Percentiles rank a stretch among this genome's conserved stretches.
Evolutionary conservation across 306 rosid species (phyloP).

Genomic region (Cucumis hystrix): DNA sequence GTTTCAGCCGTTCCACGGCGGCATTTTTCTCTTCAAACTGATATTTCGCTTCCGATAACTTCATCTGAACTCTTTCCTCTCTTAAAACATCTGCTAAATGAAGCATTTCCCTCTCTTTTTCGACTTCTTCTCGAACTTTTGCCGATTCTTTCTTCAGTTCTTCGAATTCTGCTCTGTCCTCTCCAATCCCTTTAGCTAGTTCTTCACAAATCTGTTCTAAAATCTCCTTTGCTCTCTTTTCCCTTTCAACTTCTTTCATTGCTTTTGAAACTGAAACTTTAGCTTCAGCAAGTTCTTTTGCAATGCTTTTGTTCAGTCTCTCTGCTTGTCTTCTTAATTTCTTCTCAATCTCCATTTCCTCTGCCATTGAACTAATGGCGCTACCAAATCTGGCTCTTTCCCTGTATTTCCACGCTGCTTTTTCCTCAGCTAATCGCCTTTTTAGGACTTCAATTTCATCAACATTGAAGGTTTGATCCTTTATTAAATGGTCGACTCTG

Average conservation of each 20-base stretch:
- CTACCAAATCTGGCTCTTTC: conserved; percentile 51
- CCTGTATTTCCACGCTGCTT: conserved; percentile 58
- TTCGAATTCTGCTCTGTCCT: conserved; percentile 70
- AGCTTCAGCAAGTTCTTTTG: conserved; percentile 49
- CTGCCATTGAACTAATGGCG: conserved; percentile 38
- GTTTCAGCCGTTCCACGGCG: conserved; percentile 47
- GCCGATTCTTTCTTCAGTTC: conserved; percentile 69
- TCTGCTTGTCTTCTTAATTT: conserved; percentile 70
- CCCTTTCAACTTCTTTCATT: conserved; percentile 33
- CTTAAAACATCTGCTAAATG: conserved; percentile 75
- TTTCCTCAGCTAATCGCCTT: conserved; percentile 60
- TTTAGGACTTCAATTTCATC: conserved; percentile 34
- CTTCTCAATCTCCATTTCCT: conserved; percentile 70
- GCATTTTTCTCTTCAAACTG: conserved; percentile 90
- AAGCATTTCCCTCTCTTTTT: conserved; percentile 90
- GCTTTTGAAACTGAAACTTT: conserved; percentile 41
- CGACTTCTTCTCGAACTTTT: conserved; percentile 63
- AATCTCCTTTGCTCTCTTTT: conserved; percentile 74
- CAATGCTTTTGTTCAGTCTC: conserved; percentile 66
- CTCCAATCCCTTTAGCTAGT: conserved; percentile 65
- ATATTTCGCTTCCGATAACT: conserved; percentile 82
- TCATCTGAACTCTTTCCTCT: conserved; percentile 95
- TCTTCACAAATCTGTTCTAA: conserved; percentile 77
- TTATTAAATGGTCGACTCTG: conserved; percentile 44
- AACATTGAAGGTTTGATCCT: conserved; percentile 32